Conservation (phyloP, 495 filamentous ascomycete species). For the Monascus purpureus region DNA sequence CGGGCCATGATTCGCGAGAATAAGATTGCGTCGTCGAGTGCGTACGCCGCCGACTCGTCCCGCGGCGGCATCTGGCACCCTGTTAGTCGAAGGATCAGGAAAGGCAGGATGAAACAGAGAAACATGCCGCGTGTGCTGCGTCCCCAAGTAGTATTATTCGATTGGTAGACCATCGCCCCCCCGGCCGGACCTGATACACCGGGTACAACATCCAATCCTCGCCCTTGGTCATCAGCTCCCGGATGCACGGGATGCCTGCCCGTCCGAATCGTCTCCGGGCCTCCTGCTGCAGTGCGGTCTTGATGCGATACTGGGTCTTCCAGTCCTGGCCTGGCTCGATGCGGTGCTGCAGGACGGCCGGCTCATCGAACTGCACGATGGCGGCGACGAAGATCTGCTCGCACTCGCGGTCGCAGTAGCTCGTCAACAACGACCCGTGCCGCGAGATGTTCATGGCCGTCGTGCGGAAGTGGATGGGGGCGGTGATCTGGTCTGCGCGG, state of each 20-base stretch:
- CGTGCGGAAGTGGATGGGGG: conserved; percentile 28
- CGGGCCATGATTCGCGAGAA: conserved; percentile 34
- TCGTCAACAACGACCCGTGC: conserved; percentile 39
- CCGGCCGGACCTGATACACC: conserved; percentile 39
- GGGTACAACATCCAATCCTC: conserved; percentile 46
- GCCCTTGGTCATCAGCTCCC: conserved; percentile 29
- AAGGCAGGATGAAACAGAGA: too few relatives aligned
- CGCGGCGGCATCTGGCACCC: conserved; percentile 42
- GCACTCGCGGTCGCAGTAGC: conserved; percentile 30
- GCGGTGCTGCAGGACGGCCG: conserved; percentile 14
- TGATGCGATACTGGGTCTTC: conserved; percentile 25
- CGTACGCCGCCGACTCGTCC: conserved; percentile 46
- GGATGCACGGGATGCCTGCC: conserved; percentile 31
- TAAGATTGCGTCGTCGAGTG: conserved; percentile 46
- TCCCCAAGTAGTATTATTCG: conserved; percentile 41
- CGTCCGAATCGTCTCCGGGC: conserved; percentile 31
- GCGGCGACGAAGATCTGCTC: conserved; percentile 40
- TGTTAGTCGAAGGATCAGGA: too few relatives aligned
- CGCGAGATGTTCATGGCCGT: conserved; percentile 37
- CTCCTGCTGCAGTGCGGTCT: conserved; percentile 26
- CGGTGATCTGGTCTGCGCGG: conserved; percentile 12
- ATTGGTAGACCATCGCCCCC: conserved; percentile 35
- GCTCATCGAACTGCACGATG: conserved; percentile 35
- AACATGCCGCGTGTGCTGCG: conserved; percentile 45
- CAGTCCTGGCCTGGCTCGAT: conserved; percentile 33